These are phyloP conservation scores for Hygrophoropsis aurantiaca DNA, from an alignment of 768 basidiomycete species.

Conservation along the genomic window DNA sequence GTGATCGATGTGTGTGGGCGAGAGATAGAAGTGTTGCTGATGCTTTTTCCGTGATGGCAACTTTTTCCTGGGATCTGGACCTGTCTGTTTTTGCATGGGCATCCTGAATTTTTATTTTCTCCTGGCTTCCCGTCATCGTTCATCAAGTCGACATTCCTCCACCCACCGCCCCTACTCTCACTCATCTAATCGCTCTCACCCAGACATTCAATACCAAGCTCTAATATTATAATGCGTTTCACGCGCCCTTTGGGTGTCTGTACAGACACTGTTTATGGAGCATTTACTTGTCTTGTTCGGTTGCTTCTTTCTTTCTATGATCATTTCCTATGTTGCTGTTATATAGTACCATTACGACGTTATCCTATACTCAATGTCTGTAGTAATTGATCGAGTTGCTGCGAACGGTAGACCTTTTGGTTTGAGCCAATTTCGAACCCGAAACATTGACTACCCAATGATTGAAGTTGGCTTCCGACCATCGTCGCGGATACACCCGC, in stretches of 20 bases:
- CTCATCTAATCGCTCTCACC: no score
- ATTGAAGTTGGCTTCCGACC: no score
- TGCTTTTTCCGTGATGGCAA: no score
- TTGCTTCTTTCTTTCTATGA: constrained; percentile 1
- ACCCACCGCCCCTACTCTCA: not conserved
- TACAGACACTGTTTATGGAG: constrained; percentile 4
- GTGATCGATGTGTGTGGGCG: constrained; percentile 20
- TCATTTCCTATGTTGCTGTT: constrained; percentile 5
- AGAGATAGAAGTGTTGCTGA: not conserved
- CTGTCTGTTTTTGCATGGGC: constrained; percentile 15
- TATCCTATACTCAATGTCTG: constrained; percentile 24
- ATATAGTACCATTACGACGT: constrained; percentile 16
- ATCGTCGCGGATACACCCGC: no score
- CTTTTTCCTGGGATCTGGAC: constrained; percentile 22
- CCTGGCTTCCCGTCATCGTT: constrained; percentile 1
- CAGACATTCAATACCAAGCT: no score
- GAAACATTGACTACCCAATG: no score
- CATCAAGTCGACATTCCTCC: constrained; percentile 7
- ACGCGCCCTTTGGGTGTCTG: no score
- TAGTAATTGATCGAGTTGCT: constrained; percentile 14
- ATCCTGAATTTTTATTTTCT: constrained; percentile 4
- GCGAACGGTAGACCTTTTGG: not conserved
- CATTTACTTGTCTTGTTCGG: constrained; percentile 5
- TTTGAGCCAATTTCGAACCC: not conserved
- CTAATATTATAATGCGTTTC: no score